phyloP scores from a whole-genome alignment of 2,329 filamentous ascomycete species.

The Cladosporium sp. region DNA sequence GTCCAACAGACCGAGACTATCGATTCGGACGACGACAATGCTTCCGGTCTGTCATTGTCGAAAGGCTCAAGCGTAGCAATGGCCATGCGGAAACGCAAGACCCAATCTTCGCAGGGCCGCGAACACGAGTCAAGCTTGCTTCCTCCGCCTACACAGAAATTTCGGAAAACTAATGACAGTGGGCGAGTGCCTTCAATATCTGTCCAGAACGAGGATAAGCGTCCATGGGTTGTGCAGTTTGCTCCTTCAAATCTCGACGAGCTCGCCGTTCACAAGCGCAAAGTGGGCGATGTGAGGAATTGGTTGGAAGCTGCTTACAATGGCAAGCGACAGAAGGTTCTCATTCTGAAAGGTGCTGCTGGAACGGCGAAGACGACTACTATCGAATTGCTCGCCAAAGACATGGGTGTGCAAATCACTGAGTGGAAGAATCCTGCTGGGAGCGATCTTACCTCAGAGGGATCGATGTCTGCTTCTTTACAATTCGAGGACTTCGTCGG shows the following conservation, averaged over 20 bases:
- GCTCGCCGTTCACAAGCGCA: slow-evolving; percentile 90
- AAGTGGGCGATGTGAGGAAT: slow-evolving; percentile 76
- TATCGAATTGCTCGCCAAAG: slow-evolving; percentile 68
- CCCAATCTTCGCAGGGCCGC: slow-evolving; percentile 5
- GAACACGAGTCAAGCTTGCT: slow-evolving; percentile 15
- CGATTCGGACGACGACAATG: slow-evolving; percentile 27
- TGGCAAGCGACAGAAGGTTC: slow-evolving; percentile 41
- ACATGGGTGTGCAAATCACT: slow-evolving; percentile 71
- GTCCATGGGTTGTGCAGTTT: slow-evolving; percentile 87
- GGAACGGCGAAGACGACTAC: slow-evolving; percentile 93
- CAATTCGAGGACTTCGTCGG: slow-evolving; percentile 92
- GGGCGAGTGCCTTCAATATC: slow-evolving; percentile 30
- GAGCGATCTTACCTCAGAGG: slow-evolving; percentile 55
- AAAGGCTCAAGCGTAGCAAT: slow-evolving; percentile 31
- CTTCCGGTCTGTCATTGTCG: slow-evolving; percentile 22
- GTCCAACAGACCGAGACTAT: slow-evolving; percentile 27
- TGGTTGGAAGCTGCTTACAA: slow-evolving; percentile 75
- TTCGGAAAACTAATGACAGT: slow-evolving; percentile 37
- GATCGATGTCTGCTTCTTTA: slow-evolving; percentile 65
- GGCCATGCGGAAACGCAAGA: slow-evolving; percentile 33
- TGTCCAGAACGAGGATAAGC: slow-evolving; percentile 48
- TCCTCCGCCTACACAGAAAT: slow-evolving; percentile 38
- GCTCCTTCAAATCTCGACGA: slow-evolving; percentile 72
- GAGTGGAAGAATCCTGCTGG: slow-evolving; percentile 86
- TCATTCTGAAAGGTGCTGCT: slow-evolving; percentile 79